Base-by-base conservation (phyloP, 257 asterid genomes). In the Solanum phureja region DNA sequence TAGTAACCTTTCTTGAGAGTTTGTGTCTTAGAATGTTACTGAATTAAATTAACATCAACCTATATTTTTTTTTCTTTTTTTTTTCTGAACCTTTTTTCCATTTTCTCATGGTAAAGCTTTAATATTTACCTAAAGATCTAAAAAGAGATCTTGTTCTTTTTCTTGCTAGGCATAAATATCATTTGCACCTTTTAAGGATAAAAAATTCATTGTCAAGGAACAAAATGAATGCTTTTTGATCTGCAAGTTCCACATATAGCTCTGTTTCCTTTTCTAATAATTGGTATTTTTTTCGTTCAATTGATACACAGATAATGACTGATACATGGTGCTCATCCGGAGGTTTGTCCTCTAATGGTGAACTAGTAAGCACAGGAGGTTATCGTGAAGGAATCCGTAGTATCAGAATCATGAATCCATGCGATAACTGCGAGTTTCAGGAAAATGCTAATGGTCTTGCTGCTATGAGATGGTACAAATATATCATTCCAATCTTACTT, bases 321-420 rank as follows among this genome's bases (percentile, higher is more conserved):
- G 95, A 98, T 91, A 98, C 98, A 35, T 97, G 99, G 99, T 97
- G 99, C 91, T 97, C 99, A 37, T 90, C 95, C 6, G 99, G 99
- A n/a, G 94, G 95, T 75, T 90, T 97, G 38, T 84, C 93, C 8
- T 49, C 71, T 29, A 87, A 85, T 5, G 99, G 99, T 9, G 93
- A 91, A 24, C 90, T 97, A 4, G 46, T 97, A 68, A 95, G 93
- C 40, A 94, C 98, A 0, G 99, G 99, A 1, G 99, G 99, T 7
- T 92, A 90, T 14, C 87, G 90, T 60, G 96, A 91, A 18, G 99
- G 98, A 1, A 58, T 86, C 13, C 89, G 87, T 86, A 84, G 94
- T n/a, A 23, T 96, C 6, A 90, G 99, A 86, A 86, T 90, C 3
- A 86, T 92, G 29, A 75, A 90, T 13, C 90, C 90, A 19, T 90